phyloP scores from a whole-genome alignment of 2,329 filamentous ascomycete genomes.

The Beauveria medogensis region DNA sequence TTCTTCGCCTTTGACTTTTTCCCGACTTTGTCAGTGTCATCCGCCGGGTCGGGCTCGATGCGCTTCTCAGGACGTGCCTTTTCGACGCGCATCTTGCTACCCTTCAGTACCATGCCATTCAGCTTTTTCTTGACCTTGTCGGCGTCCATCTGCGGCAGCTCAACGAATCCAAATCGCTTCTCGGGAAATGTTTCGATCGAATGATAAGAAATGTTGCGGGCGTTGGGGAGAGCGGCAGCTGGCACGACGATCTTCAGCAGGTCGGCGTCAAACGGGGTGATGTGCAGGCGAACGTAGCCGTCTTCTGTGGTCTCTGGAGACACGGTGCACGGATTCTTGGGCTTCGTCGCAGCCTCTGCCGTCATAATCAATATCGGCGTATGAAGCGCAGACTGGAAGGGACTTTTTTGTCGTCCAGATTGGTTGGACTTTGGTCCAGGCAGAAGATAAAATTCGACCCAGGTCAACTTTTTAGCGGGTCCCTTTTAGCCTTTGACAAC shows the following conservation, averaged over 20 bases:
- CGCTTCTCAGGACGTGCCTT: constrained; percentile 53
- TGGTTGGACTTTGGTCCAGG: not conserved
- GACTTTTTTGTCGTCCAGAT: not conserved
- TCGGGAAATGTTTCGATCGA: constrained; percentile 81
- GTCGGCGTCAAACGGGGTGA: constrained; percentile 73
- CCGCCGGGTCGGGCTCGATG: constrained; percentile 24
- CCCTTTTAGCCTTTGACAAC: not conserved
- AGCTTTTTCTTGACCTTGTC: constrained; percentile 89
- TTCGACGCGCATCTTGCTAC: constrained; percentile 77
- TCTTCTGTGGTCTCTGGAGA: constrained; percentile 13
- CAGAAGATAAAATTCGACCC: constrained; percentile 1
- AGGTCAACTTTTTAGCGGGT: constrained; percentile 13
- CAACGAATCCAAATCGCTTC: constrained; percentile 81
- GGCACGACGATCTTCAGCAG: constrained; percentile 67
- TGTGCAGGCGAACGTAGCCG: constrained; percentile 55
- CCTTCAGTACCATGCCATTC: constrained; percentile 77
- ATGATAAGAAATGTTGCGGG: constrained; percentile 83
- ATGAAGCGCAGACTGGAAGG: not conserved
- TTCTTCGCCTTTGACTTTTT: constrained; percentile 24
- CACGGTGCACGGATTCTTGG: not conserved
- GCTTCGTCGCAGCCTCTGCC: not conserved
- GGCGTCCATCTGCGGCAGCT: constrained; percentile 71
- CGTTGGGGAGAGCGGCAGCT: constrained; percentile 54
- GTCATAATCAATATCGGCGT: constrained; percentile 6
- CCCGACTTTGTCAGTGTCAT: constrained; percentile 17